Evolutionary conservation across 179 eudicot species (phyloP), one percentile per base, ranked within the genome.

Genomic region (Amaranthus tricolor): DNA sequence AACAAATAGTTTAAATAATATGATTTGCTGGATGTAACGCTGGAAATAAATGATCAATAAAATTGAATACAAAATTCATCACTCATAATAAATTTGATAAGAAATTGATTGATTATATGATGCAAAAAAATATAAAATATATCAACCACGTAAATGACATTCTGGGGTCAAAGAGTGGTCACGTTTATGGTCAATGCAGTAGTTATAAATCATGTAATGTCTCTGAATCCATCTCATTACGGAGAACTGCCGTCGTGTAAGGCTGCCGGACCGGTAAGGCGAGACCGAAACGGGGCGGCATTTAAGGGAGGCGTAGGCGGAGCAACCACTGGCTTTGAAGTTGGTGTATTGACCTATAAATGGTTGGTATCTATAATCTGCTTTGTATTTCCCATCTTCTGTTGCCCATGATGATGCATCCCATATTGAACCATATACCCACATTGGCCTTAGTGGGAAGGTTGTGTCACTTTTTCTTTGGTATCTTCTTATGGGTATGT

Each of bases 361-460:
- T 15, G 98, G 98, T 75, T 94, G 98, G 79, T 94, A 94, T n/a
- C 76, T 76, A 62, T 94, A 94, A 74, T 94, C 87, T 43, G 96
- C 97, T 66, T 90, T 94, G 87, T 94, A 94, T 80, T 86, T 94
- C 0, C 98, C 98, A 74, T 94, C 83, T 62, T 94, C 98, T 2
- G 98, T 94, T 6, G 98, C 98, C 98, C 98, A 94, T 14, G 97
- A 90, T 14, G 98, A 94, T 48, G 98, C 98, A 81, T 94, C 98
- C 98, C 98, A 94, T 80, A 94, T 94, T 24, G 98, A 94, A 10
- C 98, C 98, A 80, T 94, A 94, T 1, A 89, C 59, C 97, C 96
- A 94, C 98, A 94, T 90, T 86, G 98, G 98, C 79, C 97, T 86
- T 71, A 81, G 21, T 31, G 98, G 98, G 55, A 88, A 94, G 9